These are phyloP conservation scores for Colletotrichum tofieldiae DNA, from an alignment of 2,329 filamentous ascomycete genomes.

Conservation along the genomic window DNA sequence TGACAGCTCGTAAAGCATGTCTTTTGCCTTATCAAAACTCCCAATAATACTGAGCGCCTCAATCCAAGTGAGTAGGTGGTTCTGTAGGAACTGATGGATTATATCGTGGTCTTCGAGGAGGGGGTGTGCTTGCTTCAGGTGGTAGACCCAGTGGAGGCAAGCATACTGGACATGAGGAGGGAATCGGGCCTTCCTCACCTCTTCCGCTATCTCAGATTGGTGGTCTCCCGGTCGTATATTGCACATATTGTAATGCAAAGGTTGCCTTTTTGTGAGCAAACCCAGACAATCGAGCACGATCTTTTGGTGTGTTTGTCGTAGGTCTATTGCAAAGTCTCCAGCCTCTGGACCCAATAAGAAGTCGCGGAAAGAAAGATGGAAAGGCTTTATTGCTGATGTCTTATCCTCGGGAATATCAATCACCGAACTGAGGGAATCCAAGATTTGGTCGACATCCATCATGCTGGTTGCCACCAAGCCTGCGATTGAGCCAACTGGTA, in stretches of 20 bases:
- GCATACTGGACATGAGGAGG: conserved; percentile 18
- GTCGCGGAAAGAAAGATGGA: conserved; percentile 12
- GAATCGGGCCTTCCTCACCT: not conserved
- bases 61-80: conserved; percentile 9
- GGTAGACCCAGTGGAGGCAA: not conserved
- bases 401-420: not conserved
- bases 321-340: not conserved
- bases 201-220: not conserved
- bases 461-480: not conserved
- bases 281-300: conserved; percentile 1
- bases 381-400: not conserved
- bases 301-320: not conserved
- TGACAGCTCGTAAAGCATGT: too few species aligned
- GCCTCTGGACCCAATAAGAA: conserved; percentile 12
- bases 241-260: too few species aligned
- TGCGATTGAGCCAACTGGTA: not conserved
- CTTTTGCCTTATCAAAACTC: too few species aligned
- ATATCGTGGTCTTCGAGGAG: not conserved
- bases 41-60: not conserved
- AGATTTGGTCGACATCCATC: not conserved
- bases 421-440: not conserved
- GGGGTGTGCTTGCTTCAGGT: not conserved
- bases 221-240: not conserved
- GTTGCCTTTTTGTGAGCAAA: too few species aligned
- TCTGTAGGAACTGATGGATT: not conserved